Percentiles rank a stretch among this genome's conserved stretches.
phyloP scores from a whole-genome alignment of 768 basidiomycete species.

The Macrocybe gigantea region DNA sequence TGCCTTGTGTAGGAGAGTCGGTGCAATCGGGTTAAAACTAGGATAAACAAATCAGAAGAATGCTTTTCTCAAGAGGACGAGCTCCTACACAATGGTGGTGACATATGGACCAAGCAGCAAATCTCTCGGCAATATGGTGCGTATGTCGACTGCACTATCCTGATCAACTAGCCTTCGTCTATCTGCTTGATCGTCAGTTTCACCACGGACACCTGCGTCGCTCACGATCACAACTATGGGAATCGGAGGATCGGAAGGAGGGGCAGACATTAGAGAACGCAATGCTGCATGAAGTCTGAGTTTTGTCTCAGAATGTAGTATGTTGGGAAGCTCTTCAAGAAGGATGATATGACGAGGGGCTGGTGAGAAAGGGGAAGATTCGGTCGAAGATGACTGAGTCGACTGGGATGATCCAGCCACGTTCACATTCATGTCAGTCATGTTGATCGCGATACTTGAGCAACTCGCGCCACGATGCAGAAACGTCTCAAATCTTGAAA shows the following conservation, averaged over 20 bases:
- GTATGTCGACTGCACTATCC: slow-evolving; percentile 49
- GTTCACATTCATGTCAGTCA: not conserved
- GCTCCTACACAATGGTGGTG: slow-evolving; percentile 68
- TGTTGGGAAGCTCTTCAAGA: slow-evolving; percentile 88
- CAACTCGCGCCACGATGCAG: slow-evolving; percentile 64
- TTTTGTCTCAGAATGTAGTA: slow-evolving; percentile 67
- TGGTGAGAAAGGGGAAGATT: slow-evolving; percentile 3
- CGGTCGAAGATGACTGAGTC: slow-evolving; percentile 6
- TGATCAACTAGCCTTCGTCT: too few species aligned
- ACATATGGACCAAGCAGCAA: slow-evolving; percentile 70
- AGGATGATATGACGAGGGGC: slow-evolving; percentile 59
- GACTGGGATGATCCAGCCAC: not conserved
- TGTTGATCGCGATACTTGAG: slow-evolving; percentile 39
- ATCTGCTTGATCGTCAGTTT: slow-evolving; percentile 43
- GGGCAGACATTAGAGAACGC: slow-evolving; percentile 42
- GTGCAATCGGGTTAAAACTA: slow-evolving; percentile 91
- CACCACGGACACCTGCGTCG: slow-evolving; percentile 75
- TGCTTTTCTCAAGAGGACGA: not conserved
- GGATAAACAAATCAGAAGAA: slow-evolving; percentile 2
- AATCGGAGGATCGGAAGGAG: slow-evolving; percentile 27
- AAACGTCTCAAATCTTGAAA: slow-evolving; percentile 73
- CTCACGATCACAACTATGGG: slow-evolving; percentile 84
- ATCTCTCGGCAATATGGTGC: slow-evolving; percentile 65
- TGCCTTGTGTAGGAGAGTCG: slow-evolving; percentile 78
- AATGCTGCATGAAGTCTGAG: slow-evolving; percentile 69